Evolutionary conservation across 2,329 filamentous ascomycete genomes (phyloP).

Genomic region (Pseudogymnoascus pannorum): DNA sequence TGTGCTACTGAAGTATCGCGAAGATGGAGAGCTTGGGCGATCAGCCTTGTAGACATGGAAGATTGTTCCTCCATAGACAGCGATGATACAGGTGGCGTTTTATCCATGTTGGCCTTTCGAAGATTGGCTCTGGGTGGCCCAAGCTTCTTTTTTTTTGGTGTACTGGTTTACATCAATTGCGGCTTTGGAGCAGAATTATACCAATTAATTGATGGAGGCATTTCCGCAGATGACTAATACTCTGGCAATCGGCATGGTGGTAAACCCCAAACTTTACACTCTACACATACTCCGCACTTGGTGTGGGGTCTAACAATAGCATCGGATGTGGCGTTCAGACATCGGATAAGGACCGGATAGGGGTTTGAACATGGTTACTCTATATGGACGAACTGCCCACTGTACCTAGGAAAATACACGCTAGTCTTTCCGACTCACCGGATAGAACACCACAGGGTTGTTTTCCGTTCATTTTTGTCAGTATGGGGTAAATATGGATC

Average conservation of each 20-base stretch:
- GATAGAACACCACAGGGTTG: not conserved
- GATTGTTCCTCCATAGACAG: not conserved
- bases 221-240: too few relatives aligned
- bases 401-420: not conserved
- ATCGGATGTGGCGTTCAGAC: not conserved
- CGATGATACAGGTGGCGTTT: not conserved
- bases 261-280: too few relatives aligned
- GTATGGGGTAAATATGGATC: not conserved
- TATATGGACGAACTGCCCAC: too few relatives aligned
- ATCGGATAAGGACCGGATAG: not conserved
- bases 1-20: conserved; percentile 15
- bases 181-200: not conserved
- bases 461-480: not conserved
- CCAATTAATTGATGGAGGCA: too few relatives aligned
- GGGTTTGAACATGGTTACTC: not conserved
- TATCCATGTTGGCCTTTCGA: not conserved
- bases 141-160: not conserved
- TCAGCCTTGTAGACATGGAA: not conserved
- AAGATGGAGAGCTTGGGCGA: conserved; percentile 9
- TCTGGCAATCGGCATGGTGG: too few relatives aligned
- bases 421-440: not conserved
- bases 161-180: not conserved
- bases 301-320: not conserved
- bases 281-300: not conserved
- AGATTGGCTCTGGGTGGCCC: not conserved